Evolutionary conservation across 2,329 filamentous ascomycete genomes (phyloP), one percentile per base, ranked within the genome.

Genomic region (Rugonectria rugulosa): DNA sequence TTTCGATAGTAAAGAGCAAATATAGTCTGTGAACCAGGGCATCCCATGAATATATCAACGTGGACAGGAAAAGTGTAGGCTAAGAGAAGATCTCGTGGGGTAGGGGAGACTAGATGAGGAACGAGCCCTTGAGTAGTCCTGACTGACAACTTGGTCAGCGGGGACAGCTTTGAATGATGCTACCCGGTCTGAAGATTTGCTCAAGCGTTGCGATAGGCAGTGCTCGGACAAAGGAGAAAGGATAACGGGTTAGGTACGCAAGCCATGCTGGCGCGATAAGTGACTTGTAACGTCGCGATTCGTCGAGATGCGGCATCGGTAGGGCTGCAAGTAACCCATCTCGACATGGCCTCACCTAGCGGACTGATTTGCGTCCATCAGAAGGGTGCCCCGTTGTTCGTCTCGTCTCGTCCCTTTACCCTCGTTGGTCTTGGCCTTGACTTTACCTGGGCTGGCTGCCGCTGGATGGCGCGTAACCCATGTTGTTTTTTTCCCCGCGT

Each of bases 241-340:
- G 29, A 40, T 14, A 20, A 23, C 29, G n/a, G n/a, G 29, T 10
- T 14, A 32, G 6, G 55, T n/a, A n/a, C n/a, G n/a, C n/a, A n/a
- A n/a, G 45, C 58, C 42, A 60, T 45, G 37, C 41, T 49, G 45
- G 56, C 43, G 57, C 60, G 57, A 66, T 60, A 65, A 61, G 60
- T 65, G 64, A 65, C 64, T 63, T 62, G 60, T 56, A 56, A 32
- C 58, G 26, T 32, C 43, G 40, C 45, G 24, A 66, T 66, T 66
- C 62, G 60, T 45, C 53, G 34, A 53, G 37, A 46, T 59, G 45
- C 27, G 11, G 14, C 23, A 42, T 52, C 31, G 51, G 56, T 59
- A 53, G 26, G 53, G 53, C 44, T 63, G 42, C 21, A 34, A 58
- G 26, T 40, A 57, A 49, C 38, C 60, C 49, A 57, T 59, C 43